These are phyloP conservation scores for Oidiodendron maius DNA, from an alignment of 495 filamentous ascomycete species.

Conservation along the genomic window DNA sequence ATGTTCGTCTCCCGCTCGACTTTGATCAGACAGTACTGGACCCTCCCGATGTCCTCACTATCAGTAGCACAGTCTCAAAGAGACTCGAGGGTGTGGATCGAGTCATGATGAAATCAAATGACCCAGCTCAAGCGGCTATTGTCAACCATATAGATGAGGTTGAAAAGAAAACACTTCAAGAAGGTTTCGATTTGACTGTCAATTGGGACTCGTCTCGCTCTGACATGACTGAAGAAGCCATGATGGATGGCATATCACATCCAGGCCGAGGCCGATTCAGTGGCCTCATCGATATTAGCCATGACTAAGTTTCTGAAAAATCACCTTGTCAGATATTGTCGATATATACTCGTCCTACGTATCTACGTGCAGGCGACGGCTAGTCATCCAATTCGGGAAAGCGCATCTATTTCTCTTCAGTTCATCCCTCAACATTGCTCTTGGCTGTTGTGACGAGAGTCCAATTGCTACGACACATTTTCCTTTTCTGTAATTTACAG, in stretches of 20 bases:
- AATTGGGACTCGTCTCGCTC: constrained; percentile 7
- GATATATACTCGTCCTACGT: too few relatives aligned
- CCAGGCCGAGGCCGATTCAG: constrained; percentile 26
- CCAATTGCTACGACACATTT: too few relatives aligned
- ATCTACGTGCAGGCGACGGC: too few relatives aligned
- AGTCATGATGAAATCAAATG: constrained; percentile 22
- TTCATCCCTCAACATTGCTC: too few relatives aligned
- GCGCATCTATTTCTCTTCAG: too few relatives aligned
- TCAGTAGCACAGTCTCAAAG: not conserved
- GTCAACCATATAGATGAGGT: constrained; percentile 10
- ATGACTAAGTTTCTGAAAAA: too few relatives aligned
- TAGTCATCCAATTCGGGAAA: too few relatives aligned
- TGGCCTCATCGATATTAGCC: constrained; percentile 22
- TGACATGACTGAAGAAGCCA: constrained; percentile 8
- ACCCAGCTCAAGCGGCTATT: constrained; percentile 24
- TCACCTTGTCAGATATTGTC: too few relatives aligned
- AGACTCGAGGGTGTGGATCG: constrained; percentile 13
- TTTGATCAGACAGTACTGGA: constrained; percentile 17
- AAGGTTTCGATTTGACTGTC: constrained; percentile 12
- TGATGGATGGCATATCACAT: constrained; percentile 19
- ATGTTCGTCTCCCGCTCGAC: constrained; percentile 27
- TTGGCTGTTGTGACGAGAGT: too few relatives aligned
- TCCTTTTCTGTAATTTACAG: too few relatives aligned
- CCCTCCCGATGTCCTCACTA: not conserved
- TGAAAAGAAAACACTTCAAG: constrained; percentile 18